Conservation (phyloP, 257 asterid species). For the Paraleonurus japonicus region DNA sequence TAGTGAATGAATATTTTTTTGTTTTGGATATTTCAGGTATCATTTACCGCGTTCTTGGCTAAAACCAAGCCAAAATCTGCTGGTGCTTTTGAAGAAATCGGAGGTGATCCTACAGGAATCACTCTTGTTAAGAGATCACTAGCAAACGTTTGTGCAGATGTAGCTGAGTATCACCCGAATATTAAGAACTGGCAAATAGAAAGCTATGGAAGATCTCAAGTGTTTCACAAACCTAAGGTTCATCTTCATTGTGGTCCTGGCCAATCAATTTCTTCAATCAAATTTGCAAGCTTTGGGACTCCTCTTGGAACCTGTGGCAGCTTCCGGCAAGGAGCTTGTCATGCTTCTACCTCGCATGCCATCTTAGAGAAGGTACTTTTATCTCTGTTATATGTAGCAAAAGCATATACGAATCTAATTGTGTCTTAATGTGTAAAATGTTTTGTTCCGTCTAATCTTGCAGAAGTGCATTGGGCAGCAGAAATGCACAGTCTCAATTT, state of each 20-base stretch:
- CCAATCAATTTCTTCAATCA: slow-evolving; percentile 68
- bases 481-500: slow-evolving; percentile 64
- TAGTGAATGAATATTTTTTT: neutral
- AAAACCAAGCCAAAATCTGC: slow-evolving; percentile 67
- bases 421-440: neutral
- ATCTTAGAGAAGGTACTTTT: slow-evolving; percentile 64
- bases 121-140: slow-evolving; percentile 69
- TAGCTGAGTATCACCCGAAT: slow-evolving; percentile 84
- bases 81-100: slow-evolving; percentile 90
- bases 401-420: neutral
- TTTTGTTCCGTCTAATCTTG: slow-evolving; percentile 15
- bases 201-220: slow-evolving; percentile 58
- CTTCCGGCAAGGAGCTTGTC: slow-evolving; percentile 89
- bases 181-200: slow-evolving; percentile 78
- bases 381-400: neutral
- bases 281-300: slow-evolving; percentile 98
- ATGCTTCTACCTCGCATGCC: slow-evolving; percentile 61
- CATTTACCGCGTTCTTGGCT: slow-evolving; percentile 91
- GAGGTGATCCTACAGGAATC: slow-evolving; percentile 83
- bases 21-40: slow-evolving; percentile 54
- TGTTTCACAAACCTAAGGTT: slow-evolving; percentile 66
- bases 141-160: slow-evolving; percentile 76
- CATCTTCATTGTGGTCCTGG: slow-evolving; percentile 70
- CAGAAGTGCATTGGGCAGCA: slow-evolving; percentile 83
- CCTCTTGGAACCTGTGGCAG: slow-evolving; percentile 86